Conservation (phyloP, 768 basidiomycete genomes). For the Inosperma sp. region DNA sequence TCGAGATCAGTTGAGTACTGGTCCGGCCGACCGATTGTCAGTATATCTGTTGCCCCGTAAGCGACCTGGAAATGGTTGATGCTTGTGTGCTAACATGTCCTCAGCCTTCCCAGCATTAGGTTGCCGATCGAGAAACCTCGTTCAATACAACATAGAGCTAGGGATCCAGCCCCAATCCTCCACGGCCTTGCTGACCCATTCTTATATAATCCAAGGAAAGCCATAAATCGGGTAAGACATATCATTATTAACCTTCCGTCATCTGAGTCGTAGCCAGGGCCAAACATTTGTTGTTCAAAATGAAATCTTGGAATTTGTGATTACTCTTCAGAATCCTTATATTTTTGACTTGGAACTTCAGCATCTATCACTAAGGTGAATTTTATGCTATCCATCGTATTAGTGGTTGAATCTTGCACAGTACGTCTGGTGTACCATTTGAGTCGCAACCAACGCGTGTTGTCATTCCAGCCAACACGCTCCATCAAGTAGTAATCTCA, state of each 20-base stretch:
- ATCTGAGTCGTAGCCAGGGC: slow-evolving; percentile 31
- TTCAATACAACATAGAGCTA: slow-evolving; percentile 43
- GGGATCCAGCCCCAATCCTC: slow-evolving; percentile 45
- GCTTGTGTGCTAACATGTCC: background rate
- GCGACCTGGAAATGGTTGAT: slow-evolving; percentile 19
- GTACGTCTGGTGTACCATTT: slow-evolving; percentile 78
- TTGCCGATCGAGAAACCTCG: slow-evolving; percentile 69
- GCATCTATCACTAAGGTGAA: slow-evolving; percentile 73
- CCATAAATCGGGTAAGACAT: slow-evolving; percentile 50
- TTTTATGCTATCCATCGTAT: slow-evolving; percentile 7
- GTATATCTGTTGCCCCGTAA: slow-evolving; percentile 74
- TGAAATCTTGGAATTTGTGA: slow-evolving; percentile 74
- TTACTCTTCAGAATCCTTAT: slow-evolving; percentile 88
- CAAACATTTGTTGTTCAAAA: slow-evolving; percentile 73
- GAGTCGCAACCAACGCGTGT: slow-evolving; percentile 60
- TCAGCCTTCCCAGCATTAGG: slow-evolving; percentile 66
- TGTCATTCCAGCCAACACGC: slow-evolving; percentile 66
- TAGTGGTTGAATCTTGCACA: slow-evolving; percentile 28
- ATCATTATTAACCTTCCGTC: background rate
- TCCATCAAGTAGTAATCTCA: slow-evolving; percentile 66
- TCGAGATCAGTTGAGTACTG: slow-evolving; percentile 74
- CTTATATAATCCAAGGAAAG: slow-evolving; percentile 84
- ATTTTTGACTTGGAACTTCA: slow-evolving; percentile 89
- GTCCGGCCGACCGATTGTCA: slow-evolving; percentile 76
- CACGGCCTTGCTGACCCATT: slow-evolving; percentile 72